Evolutionary conservation across 148 eudicot genomes (phyloP), one percentile per base, ranked within the genome.

Genomic region (Chenopodium album): DNA sequence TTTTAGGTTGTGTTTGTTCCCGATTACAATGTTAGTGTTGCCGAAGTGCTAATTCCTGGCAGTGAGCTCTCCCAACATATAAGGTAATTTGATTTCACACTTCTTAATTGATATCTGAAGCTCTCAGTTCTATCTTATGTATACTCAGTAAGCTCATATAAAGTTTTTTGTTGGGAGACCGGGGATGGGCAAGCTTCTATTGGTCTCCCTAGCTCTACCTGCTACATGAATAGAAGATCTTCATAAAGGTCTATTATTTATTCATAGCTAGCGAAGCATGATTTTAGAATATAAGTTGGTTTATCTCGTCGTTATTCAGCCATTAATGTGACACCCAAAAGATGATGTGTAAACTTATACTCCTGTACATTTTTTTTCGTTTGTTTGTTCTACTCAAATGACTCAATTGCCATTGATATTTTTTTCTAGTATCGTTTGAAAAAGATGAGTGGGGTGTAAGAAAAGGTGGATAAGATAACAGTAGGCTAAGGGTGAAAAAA

Each of bases 41-140:
- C 98, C 80, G 98, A 95, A 85, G 85, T 87, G 85, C 90, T 95
- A 65, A 95, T 95, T 82, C 98, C 98, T 78, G 94, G 94, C 63
- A 95, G 94, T 84, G 98, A 95, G 86, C 97, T 95, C 46, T 95
- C 98, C 1, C 97, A 95, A 76, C 98, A 95, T 84, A 95, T 95
- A 85, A 95, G 98, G 98, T 95, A 92, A 29, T 63, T 69, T 37
- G 28, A 44, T 71, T 44, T 48, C 50, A 77, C 48, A 63, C 67
- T 20, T 68, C 13, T 59, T 2, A 26, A 14, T 26, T 77, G 70
- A 77, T 46, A 14, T 34, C 56, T 73, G 78, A 1, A 20, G 23
- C 62, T 48, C 17, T 80, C 10, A 48, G 11, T 63, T 73, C 22
- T 68, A 20, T 80, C 16, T 73, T 63, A 1, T 12, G 9, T 50